Evolutionary conservation across 2,329 filamentous ascomycete genomes (phyloP).

Genomic region (Alternaria atra): DNA sequence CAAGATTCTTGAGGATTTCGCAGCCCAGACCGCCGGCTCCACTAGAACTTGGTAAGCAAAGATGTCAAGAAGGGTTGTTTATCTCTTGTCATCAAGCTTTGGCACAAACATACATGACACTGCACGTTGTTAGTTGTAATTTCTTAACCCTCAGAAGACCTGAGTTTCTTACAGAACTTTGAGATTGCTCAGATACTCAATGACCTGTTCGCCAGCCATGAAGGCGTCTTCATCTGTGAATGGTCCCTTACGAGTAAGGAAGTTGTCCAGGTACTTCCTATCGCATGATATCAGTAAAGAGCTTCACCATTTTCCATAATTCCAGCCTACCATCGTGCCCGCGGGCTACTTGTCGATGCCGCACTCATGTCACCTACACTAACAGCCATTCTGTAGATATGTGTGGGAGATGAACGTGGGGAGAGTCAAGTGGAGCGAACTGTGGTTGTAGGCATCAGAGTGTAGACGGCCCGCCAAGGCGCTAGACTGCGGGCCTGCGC

Average conservation of each 20-base stretch:
- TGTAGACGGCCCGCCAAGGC: constrained; percentile 30
- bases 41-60: constrained; percentile 63
- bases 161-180: constrained; percentile 70
- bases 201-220: constrained; percentile 63
- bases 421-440: constrained; percentile 24
- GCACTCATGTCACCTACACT: constrained; percentile 18
- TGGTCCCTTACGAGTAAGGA: constrained; percentile 79
- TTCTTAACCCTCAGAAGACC: not conserved
- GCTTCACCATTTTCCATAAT: not conserved
- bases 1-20: constrained; percentile 95
- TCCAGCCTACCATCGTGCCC: constrained; percentile 56
- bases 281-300: constrained; percentile 33
- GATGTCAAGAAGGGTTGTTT: not conserved
- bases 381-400: constrained; percentile 37
- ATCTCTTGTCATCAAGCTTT: not conserved
- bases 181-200: constrained; percentile 43
- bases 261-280: constrained; percentile 85
- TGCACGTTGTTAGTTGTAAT: constrained; percentile 33
- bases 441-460: constrained; percentile 37
- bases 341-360: constrained; percentile 28
- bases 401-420: constrained; percentile 12
- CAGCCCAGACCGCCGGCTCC: constrained; percentile 94
- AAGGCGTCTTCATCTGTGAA: constrained; percentile 72
- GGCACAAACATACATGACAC: constrained; percentile 49
- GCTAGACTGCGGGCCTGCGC: constrained; percentile 26